phyloP scores from a whole-genome alignment of 345 rosid genomes.

The Clausena lansium region DNA sequence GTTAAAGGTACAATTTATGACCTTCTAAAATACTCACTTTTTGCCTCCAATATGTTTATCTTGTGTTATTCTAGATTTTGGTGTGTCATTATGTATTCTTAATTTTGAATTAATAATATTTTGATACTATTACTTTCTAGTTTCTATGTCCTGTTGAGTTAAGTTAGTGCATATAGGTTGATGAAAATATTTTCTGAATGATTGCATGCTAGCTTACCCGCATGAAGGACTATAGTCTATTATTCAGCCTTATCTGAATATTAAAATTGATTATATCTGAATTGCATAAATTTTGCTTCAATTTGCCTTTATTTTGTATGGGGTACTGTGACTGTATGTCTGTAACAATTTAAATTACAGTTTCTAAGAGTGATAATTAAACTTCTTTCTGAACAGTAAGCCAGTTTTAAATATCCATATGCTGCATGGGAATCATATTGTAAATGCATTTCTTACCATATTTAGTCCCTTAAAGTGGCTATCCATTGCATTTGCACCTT shows the following conservation, averaged over 20 bases:
- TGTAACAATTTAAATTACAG: not conserved
- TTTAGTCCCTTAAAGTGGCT: not conserved
- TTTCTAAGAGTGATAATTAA: not conserved
- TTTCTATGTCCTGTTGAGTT: not conserved
- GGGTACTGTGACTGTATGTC: no score
- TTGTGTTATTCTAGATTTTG: not conserved
- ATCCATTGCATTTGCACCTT: not conserved
- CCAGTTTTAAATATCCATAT: not conserved
- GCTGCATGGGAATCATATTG: not conserved
- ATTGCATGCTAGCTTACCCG: not conserved
- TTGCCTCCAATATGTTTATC: not conserved
- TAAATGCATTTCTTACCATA: not conserved
- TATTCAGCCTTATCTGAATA: not conserved
- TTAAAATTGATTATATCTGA: no score
- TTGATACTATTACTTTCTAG: not conserved
- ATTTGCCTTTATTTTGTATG: not conserved
- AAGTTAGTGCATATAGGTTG: not conserved
- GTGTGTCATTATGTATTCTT: not conserved
- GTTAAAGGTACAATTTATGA: constrained; percentile 54
- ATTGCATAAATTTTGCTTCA: not conserved
- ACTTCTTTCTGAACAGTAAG: not conserved
- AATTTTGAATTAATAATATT: not conserved
- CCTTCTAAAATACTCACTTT: not conserved
- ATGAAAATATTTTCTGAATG: not conserved
- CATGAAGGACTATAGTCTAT: not conserved